Percentiles rank a stretch among this genome's conserved stretches.
phyloP scores from a whole-genome alignment of 1,284 basidiomycete species.

The Ceratobasidium sp. region DNA sequence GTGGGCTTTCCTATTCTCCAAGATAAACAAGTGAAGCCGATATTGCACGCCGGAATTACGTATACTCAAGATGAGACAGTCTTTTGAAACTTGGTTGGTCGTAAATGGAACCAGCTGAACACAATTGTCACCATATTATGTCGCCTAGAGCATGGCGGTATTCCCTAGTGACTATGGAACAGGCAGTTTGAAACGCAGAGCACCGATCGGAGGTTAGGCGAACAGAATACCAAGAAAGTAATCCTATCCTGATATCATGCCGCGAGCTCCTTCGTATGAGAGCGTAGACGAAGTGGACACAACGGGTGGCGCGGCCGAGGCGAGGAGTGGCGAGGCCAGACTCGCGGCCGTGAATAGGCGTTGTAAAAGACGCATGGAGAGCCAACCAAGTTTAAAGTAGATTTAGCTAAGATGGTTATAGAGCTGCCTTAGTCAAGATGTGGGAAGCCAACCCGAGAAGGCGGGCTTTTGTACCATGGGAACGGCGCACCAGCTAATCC shows the following conservation, averaged over 20 bases:
- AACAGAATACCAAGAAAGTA: conserved; percentile 39
- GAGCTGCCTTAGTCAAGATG: too few relatives aligned
- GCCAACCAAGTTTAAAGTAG: too few relatives aligned
- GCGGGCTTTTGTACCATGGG: too few relatives aligned
- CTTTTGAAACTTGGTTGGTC: conserved; percentile 8
- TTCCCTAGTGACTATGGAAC: background rate
- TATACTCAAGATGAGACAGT: conserved; percentile 37
- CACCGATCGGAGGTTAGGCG: conserved; percentile 32
- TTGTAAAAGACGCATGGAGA: too few relatives aligned
- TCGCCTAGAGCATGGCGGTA: background rate
- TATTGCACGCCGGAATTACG: background rate
- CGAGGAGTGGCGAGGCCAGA: too few relatives aligned
- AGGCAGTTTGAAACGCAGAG: conserved; percentile 25
- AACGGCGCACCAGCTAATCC: too few relatives aligned
- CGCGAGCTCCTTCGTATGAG: conserved; percentile 14
- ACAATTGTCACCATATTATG: background rate
- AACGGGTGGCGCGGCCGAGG: too few relatives aligned
- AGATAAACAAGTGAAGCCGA: background rate
- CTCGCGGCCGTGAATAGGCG: too few relatives aligned
- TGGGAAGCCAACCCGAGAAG: too few relatives aligned
- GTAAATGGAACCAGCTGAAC: background rate
- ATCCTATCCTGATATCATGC: conserved; percentile 22
- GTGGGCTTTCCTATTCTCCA: background rate
- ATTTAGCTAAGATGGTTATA: too few relatives aligned
- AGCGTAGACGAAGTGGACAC: background rate